phyloP scores from a whole-genome alignment of 192 early-diverging fungal species.

The Mortierella claussenii region DNA sequence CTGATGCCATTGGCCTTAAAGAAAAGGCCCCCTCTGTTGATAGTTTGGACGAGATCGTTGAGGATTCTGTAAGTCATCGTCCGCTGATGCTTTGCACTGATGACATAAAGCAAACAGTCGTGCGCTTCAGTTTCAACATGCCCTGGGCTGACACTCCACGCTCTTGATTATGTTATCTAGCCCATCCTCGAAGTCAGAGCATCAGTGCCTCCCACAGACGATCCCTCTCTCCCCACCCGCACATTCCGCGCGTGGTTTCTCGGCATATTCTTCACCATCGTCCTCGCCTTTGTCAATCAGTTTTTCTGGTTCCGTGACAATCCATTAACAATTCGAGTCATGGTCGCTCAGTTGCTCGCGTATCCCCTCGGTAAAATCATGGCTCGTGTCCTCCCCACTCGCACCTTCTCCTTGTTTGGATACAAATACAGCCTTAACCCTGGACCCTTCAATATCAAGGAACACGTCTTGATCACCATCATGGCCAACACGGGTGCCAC shows the following conservation, averaged over 20 bases:
- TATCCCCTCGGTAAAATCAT: constrained; percentile 79
- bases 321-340: constrained; percentile 71
- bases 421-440: constrained; percentile 72
- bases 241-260: constrained; percentile 83
- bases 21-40: background rate
- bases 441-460: constrained; percentile 91
- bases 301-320: constrained; percentile 92
- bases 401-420: constrained; percentile 61
- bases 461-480: constrained; percentile 85
- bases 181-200: constrained; percentile 81
- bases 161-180: background rate
- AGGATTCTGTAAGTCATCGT: background rate
- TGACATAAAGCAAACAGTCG: too few relatives aligned
- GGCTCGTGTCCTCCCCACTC: constrained; percentile 68
- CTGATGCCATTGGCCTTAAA: background rate
- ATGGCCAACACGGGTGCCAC: constrained; percentile 77
- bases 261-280: constrained; percentile 72
- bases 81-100: background rate
- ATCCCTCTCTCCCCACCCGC: constrained; percentile 68
- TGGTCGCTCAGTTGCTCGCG: constrained; percentile 78
- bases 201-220: constrained; percentile 76
- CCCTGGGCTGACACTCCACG: background rate
- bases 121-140: background rate
- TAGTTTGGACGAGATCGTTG: background rate
- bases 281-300: constrained; percentile 78